Evolutionary conservation across 2,329 filamentous ascomycete genomes (phyloP).

Genomic region (Botrytis medusae): DNA sequence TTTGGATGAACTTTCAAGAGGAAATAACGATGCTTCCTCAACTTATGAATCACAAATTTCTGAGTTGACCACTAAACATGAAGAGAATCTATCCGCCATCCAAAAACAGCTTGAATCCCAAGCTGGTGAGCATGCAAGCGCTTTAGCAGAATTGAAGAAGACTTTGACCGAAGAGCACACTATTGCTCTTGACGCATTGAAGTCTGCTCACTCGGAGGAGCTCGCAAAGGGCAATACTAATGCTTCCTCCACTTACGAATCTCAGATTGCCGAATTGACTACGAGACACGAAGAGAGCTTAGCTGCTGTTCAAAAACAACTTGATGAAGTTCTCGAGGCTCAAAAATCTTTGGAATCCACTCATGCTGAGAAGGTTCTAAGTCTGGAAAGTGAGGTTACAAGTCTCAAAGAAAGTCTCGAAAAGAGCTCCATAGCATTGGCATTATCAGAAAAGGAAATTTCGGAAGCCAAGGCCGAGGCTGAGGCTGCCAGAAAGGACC

Average conservation of each 20-base stretch:
- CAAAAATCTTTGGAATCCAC: constrained; percentile 48
- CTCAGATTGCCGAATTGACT: constrained; percentile 52
- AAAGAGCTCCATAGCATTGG: constrained; percentile 28
- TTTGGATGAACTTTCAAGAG: constrained; percentile 49
- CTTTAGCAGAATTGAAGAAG: constrained; percentile 50
- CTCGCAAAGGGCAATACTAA: constrained; percentile 49
- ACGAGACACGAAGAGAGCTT: constrained; percentile 49
- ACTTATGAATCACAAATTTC: constrained; percentile 51
- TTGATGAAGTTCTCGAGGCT: constrained; percentile 53
- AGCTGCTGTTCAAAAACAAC: constrained; percentile 54
- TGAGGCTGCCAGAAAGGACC: constrained; percentile 44
- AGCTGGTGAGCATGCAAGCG: constrained; percentile 28
- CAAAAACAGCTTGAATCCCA: constrained; percentile 52
- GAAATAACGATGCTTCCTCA: constrained; percentile 45
- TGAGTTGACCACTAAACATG: constrained; percentile 53
- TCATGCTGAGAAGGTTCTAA: constrained; percentile 47
- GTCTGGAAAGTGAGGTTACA: constrained; percentile 47
- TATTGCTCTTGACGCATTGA: constrained; percentile 50
- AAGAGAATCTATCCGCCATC: constrained; percentile 49
- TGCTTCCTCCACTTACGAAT: constrained; percentile 48
- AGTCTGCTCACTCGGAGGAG: constrained; percentile 53
- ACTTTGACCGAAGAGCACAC: constrained; percentile 53
- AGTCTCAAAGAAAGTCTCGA: constrained; percentile 51
- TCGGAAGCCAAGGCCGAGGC: constrained; percentile 51
- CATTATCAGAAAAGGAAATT: constrained; percentile 43